phyloP scores from a whole-genome alignment of 2,329 filamentous ascomycete species.

The Fusarium miscanthi region DNA sequence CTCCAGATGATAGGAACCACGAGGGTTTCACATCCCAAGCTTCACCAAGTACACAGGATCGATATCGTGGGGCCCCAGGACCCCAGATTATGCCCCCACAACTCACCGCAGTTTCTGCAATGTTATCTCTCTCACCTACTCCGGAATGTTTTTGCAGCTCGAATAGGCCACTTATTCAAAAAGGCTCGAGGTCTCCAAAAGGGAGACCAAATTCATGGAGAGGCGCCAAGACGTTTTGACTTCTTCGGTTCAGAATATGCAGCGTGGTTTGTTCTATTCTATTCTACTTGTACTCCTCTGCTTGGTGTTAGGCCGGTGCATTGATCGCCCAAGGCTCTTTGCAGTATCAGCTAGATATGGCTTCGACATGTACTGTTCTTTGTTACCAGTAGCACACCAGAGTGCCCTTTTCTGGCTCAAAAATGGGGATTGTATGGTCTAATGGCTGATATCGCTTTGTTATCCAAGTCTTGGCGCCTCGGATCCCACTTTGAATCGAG shows the following conservation, averaged over 20 bases:
- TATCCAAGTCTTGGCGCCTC: neutral
- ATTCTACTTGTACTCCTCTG: neutral
- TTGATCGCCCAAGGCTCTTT: neutral
- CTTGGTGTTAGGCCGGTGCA: neutral
- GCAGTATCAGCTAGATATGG: neutral
- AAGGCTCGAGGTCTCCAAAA: neutral
- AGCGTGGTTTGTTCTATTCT: neutral
- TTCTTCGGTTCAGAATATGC: neutral
- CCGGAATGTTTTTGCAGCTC: neutral
- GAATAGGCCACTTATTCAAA: neutral
- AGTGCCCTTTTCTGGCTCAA: neutral
- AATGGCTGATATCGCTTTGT: slow-evolving; percentile 18
- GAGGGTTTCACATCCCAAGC: neutral
- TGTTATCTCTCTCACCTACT: slow-evolving; percentile 3
- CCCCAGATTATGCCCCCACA: slow-evolving; percentile 25
- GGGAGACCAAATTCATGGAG: neutral
- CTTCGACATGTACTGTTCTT: neutral
- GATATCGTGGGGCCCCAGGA: slow-evolving; percentile 47
- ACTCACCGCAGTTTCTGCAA: slow-evolving; percentile 39
- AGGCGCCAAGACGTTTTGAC: neutral
- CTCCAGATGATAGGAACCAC: neutral
- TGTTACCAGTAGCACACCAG: neutral
- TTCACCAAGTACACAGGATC: neutral
- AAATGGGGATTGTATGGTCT: neutral
- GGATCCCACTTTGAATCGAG: neutral